phyloP scores from a whole-genome alignment of 225 moss, liverwort and hornwort species.

The Sphagnum tenellum region DNA sequence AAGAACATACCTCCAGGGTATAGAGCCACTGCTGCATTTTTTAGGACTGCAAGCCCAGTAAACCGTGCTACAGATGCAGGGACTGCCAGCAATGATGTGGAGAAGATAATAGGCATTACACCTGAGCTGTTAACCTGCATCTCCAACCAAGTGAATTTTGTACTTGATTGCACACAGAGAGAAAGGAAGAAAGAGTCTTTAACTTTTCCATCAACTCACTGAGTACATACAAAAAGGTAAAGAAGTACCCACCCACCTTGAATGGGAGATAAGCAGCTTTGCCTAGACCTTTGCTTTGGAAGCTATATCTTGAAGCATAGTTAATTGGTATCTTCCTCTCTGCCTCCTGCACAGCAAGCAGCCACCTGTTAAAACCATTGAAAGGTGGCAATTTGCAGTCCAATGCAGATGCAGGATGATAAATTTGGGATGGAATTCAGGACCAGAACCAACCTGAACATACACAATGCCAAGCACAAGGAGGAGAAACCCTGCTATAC shows the following conservation, averaged over 20 bases:
- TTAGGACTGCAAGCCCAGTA: constrained; percentile 70
- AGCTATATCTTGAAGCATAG: constrained; percentile 81
- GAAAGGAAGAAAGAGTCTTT: too few relatives aligned
- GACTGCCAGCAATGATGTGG: constrained; percentile 84
- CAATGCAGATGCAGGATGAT: not conserved
- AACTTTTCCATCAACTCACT: too few relatives aligned
- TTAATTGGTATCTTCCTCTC: constrained; percentile 98
- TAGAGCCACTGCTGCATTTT: constrained; percentile 70
- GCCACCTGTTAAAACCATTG: not conserved
- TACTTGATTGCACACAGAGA: not conserved
- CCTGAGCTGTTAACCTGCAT: constrained; percentile 93
- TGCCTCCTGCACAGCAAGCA: constrained; percentile 62
- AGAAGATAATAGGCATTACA: constrained; percentile 98
- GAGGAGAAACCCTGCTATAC: constrained; percentile 63
- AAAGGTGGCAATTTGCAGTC: too few relatives aligned
- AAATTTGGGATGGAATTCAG: not conserved
- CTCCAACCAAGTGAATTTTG: not conserved
- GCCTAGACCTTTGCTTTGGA: constrained; percentile 78
- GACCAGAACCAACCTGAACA: constrained; percentile 53
- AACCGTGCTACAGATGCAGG: constrained; percentile 84
- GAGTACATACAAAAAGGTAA: not conserved
- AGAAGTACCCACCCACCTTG: constrained; percentile 38
- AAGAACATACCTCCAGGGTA: constrained; percentile 63
- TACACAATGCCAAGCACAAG: constrained; percentile 95
- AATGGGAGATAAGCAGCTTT: constrained; percentile 95